Evolutionary conservation across 2,329 filamentous ascomycete species (phyloP).

Genomic region (Ploettnerulaceae sp.): DNA sequence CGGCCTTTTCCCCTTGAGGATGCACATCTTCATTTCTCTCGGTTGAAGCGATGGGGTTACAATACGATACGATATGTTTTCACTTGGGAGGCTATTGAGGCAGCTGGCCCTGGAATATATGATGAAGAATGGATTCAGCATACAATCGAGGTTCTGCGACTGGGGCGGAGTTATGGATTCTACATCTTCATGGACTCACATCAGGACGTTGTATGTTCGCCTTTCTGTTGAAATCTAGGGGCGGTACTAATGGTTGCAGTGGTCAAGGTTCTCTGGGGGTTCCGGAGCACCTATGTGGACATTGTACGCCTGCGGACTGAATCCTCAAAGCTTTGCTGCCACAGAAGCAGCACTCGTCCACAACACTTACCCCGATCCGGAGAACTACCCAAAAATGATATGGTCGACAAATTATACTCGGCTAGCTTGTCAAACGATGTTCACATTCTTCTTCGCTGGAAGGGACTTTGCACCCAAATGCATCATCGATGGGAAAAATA

Average conservation of each 20-base stretch:
- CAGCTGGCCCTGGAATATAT: conserved; percentile 82
- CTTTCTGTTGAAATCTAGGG: not conserved
- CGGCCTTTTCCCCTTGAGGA: conserved; percentile 81
- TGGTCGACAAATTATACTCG: conserved; percentile 97
- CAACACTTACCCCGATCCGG: conserved; percentile 83
- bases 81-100: conserved; percentile 98
- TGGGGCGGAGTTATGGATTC: conserved; percentile 87
- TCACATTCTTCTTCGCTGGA: conserved; percentile 90
- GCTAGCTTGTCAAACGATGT: conserved; percentile 82
- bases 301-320: conserved; percentile 85
- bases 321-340: conserved; percentile 76
- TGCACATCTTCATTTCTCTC: conserved; percentile 78
- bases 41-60: conserved; percentile 84
- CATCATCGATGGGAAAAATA: conserved; percentile 89
- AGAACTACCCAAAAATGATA: conserved; percentile 94
- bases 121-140: conserved; percentile 92
- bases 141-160: conserved; percentile 77
- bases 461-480: conserved; percentile 92
- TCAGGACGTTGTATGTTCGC: conserved; percentile 77
- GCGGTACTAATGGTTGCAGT: conserved; percentile 43
- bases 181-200: conserved; percentile 99
- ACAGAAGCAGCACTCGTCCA: conserved; percentile 94
- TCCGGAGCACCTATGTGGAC: conserved; percentile 98
- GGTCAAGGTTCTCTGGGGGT: conserved; percentile 90
- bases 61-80: conserved; percentile 96